phyloP scores from a whole-genome alignment of 1,284 basidiomycete species.

The Trichosporon coremiiforme region DNA sequence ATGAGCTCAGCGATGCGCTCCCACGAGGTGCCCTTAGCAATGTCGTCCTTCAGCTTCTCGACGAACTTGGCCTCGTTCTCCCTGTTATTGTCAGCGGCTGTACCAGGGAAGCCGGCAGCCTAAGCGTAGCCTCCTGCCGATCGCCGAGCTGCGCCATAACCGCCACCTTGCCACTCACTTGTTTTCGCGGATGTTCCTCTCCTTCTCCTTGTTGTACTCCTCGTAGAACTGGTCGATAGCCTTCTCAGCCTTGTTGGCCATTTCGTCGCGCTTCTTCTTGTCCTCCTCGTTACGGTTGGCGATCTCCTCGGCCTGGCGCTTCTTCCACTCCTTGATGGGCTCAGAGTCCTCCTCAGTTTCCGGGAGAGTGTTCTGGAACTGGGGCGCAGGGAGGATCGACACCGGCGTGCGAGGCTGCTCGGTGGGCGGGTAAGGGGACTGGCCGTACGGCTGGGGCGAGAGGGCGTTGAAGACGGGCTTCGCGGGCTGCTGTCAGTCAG shows the following conservation, averaged over 20 bases:
- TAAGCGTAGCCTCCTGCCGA: not conserved
- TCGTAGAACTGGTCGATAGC: slow-evolving; percentile 96
- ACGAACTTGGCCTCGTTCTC: slow-evolving; percentile 85
- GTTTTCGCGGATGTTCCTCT: slow-evolving; percentile 90
- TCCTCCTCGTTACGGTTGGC: slow-evolving; percentile 76
- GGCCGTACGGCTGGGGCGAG: slow-evolving; percentile 50
- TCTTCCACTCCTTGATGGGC: slow-evolving; percentile 86
- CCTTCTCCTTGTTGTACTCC: slow-evolving; percentile 88
- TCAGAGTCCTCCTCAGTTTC: slow-evolving; percentile 77
- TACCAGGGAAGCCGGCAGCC: not conserved
- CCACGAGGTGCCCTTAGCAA: slow-evolving; percentile 94
- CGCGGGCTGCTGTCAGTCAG: slow-evolving; percentile 25
- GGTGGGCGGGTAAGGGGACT: slow-evolving; percentile 54
- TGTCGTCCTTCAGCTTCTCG: slow-evolving; percentile 69
- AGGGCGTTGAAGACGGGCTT: slow-evolving; percentile 54
- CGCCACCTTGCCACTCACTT: slow-evolving; percentile 67
- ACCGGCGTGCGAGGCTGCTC: slow-evolving; percentile 62
- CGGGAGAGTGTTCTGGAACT: slow-evolving; percentile 50
- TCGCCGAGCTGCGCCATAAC: not conserved
- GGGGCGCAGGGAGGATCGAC: slow-evolving; percentile 65
- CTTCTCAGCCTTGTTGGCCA: slow-evolving; percentile 83
- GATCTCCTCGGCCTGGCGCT: slow-evolving; percentile 83
- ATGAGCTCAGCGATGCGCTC: slow-evolving; percentile 84
- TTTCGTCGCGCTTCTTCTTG: slow-evolving; percentile 78
- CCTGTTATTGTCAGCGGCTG: slow-evolving; percentile 58